Conservation (phyloP, 805 yeast genomes). For the Candida golubevii region DNA sequence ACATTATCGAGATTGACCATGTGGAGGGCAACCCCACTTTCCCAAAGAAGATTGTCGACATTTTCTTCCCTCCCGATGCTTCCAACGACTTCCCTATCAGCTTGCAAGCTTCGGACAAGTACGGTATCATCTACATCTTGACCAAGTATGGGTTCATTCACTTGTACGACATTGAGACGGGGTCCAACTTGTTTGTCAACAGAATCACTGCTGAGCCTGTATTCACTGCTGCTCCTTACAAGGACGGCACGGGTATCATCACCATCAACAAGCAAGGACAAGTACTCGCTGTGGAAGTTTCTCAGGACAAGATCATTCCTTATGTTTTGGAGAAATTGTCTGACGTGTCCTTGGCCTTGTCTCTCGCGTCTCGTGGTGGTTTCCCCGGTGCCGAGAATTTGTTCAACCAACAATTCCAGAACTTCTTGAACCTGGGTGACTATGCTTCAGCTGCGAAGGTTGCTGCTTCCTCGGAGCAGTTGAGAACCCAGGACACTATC, state of each 20-base stretch:
- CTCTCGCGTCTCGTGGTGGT: constrained; percentile 92
- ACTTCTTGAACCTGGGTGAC: constrained; percentile 76
- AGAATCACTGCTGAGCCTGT: constrained; percentile 95
- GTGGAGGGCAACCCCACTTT: constrained; percentile 79
- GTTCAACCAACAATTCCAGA: constrained; percentile 87
- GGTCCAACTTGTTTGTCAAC: constrained; percentile 88
- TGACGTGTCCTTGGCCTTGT: constrained; percentile 80
- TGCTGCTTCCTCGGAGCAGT: constrained; percentile 90
- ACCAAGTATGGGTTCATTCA: constrained; percentile 97
- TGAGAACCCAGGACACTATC: constrained; percentile 92
- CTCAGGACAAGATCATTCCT: constrained; percentile 80
- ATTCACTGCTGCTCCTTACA: constrained; percentile 78
- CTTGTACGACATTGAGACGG: constrained; percentile 89
- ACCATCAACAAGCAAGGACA: constrained; percentile 95
- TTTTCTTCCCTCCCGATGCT: constrained; percentile 96
- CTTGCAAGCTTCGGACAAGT: constrained; percentile 77
- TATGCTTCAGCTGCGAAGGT: constrained; percentile 91
- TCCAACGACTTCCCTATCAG: constrained; percentile 94
- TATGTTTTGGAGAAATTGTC: constrained; percentile 83
- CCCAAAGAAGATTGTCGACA: constrained; percentile 84
- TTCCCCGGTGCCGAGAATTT: constrained; percentile 95
- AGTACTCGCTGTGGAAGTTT: constrained; percentile 85
- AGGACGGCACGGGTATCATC: constrained; percentile 74
- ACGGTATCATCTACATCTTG: constrained; percentile 82
- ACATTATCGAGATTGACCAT: constrained; percentile 94